phyloP scores from a whole-genome alignment of 176 grass and related monocot species.

The Oryza brachyantha region DNA sequence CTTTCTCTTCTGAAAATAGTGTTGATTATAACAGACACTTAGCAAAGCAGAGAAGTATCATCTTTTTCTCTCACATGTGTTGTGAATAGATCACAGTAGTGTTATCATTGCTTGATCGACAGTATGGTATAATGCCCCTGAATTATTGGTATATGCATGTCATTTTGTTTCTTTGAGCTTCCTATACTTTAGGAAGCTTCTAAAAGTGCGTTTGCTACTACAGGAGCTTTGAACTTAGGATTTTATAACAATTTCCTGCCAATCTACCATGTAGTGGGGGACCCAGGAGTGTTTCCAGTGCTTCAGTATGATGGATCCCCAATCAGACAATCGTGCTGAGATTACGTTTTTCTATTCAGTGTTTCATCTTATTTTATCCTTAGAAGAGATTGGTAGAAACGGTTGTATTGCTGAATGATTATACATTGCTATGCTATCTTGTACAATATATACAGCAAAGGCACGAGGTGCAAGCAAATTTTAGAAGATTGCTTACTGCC shows the following conservation, averaged over 20 bases:
- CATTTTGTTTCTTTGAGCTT: conserved; percentile 11
- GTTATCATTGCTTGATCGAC: neutral
- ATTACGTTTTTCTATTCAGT: conserved; percentile 11
- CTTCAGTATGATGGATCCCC: neutral
- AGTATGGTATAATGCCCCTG: neutral
- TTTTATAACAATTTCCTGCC: neutral
- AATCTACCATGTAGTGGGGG: neutral
- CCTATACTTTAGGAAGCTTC: neutral
- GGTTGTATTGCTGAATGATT: conserved; percentile 14
- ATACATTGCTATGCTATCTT: conserved; percentile 24
- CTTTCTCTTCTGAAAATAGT: conserved; percentile 18
- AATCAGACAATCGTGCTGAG: neutral
- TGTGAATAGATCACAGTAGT: neutral
- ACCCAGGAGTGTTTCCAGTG: neutral
- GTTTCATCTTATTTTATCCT: neutral
- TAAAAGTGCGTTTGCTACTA: neutral
- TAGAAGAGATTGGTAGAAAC: neutral
- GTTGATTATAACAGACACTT: conserved; percentile 14
- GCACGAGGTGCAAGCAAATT: conserved; percentile 67
- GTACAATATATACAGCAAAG: conserved; percentile 69
- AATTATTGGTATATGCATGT: neutral
- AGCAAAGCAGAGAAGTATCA: neutral
- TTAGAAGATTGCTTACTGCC: conserved; percentile 65
- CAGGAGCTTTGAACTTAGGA: neutral
- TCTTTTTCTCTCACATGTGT: neutral